phyloP scores from a whole-genome alignment of 163 green algal species.

The Coccomyxa subellipsoidea region DNA sequence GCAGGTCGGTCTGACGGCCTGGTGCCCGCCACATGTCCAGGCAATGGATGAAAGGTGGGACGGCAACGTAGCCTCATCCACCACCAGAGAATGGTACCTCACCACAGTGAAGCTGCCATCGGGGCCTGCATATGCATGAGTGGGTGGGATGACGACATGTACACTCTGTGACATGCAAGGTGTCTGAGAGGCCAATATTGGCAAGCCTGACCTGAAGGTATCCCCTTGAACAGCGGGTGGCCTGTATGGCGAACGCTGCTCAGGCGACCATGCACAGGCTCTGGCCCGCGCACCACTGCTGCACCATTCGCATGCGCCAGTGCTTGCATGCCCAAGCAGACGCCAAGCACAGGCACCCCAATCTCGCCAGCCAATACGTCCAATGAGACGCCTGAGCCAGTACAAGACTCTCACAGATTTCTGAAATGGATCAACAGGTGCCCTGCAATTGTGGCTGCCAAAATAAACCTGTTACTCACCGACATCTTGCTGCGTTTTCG shows the following conservation, averaged over 20 bases:
- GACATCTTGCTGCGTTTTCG: slow-evolving; percentile 61
- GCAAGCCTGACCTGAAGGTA: slow-evolving; percentile 59
- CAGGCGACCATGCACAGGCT: slow-evolving; percentile 87
- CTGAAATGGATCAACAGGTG: no score
- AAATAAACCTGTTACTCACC: slow-evolving; percentile 42
- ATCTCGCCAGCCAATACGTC: slow-evolving; percentile 59
- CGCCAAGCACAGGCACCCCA: slow-evolving; percentile 82
- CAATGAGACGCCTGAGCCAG: slow-evolving; percentile 69
- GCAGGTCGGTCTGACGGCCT: slow-evolving; percentile 40
- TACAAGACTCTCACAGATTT: background rate
- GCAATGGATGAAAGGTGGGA: slow-evolving; percentile 65
- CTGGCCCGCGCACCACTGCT: slow-evolving; percentile 61
- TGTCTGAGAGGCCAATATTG: no score
- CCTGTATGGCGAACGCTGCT: slow-evolving; percentile 65
- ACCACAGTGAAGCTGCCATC: slow-evolving; percentile 47
- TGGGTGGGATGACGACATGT: background rate
- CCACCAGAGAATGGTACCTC: slow-evolving; percentile 91
- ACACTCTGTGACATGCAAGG: no score
- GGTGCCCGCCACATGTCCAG: slow-evolving; percentile 67
- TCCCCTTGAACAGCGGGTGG: slow-evolving; percentile 73
- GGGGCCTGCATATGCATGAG: background rate
- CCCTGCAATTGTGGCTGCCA: no score
- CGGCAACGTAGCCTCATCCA: slow-evolving; percentile 67
- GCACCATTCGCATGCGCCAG: slow-evolving; percentile 79
- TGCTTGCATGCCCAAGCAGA: slow-evolving; percentile 94